phyloP scores from a whole-genome alignment of 768 basidiomycete genomes.

The Mycena venus region DNA sequence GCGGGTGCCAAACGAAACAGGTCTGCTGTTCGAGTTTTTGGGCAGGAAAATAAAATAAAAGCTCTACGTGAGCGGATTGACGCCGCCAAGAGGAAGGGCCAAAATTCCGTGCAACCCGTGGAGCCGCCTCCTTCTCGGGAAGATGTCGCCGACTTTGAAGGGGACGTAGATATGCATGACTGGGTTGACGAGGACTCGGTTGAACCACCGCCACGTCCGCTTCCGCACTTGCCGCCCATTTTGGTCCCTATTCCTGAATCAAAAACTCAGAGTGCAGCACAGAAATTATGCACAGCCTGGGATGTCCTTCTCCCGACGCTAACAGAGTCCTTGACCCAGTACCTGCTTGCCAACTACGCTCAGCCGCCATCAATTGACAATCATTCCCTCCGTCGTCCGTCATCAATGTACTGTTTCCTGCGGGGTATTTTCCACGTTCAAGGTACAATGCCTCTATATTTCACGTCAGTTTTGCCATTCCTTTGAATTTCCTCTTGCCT shows the following conservation, averaged over 20 bases:
- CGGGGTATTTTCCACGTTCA: not conserved
- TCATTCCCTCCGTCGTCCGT: not conserved
- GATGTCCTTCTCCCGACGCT: not conserved
- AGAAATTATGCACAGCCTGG: not conserved
- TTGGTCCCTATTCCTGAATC: not conserved
- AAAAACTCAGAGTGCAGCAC: not conserved
- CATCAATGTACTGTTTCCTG: not conserved
- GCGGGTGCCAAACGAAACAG: not conserved
- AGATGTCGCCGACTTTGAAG: not conserved
- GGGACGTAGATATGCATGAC: not conserved
- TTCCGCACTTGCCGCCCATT: not conserved
- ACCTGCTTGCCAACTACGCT: not conserved
- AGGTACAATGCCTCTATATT: not conserved
- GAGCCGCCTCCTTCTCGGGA: not conserved
- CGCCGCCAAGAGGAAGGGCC: not conserved
- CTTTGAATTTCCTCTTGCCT: not conserved
- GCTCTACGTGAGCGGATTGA: not conserved
- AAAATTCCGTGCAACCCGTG: not conserved
- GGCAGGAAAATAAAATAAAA: not conserved
- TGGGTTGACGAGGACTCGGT: not conserved
- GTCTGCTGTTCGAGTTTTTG: not conserved
- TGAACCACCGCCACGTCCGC: not conserved
- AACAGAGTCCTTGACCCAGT: not conserved
- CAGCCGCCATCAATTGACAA: not conserved
- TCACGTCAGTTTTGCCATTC: not conserved